phyloP scores from a whole-genome alignment of 1,284 basidiomycete species.

The Papiliotrema laurentii region DNA sequence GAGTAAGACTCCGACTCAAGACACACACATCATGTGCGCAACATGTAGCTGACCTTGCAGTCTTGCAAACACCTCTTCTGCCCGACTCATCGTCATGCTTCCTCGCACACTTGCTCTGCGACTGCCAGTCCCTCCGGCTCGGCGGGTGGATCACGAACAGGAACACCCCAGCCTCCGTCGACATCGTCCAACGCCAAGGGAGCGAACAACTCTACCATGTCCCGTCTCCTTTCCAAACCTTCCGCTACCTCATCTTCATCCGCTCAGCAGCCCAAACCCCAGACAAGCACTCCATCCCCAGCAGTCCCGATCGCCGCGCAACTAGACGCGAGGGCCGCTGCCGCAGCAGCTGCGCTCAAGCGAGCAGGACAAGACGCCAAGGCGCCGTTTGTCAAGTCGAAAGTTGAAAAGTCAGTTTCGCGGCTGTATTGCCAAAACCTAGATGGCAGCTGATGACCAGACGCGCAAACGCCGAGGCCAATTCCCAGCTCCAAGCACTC shows the following conservation, averaged over 20 bases:
- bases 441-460: slow-evolving; percentile 15
- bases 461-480: slow-evolving; percentile 38
- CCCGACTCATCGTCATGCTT: slow-evolving; percentile 34
- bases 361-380: slow-evolving; percentile 45
- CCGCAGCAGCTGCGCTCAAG: slow-evolving; percentile 40
- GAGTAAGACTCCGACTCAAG: slow-evolving; percentile 13
- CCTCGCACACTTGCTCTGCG: slow-evolving; percentile 31
- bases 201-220: slow-evolving; percentile 26
- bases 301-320: slow-evolving; percentile 2
- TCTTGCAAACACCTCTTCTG: slow-evolving; percentile 38
- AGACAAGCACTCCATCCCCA: slow-evolving; percentile 4
- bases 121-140: slow-evolving; percentile 13
- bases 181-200: too few species aligned
- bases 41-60: slow-evolving; percentile 9
- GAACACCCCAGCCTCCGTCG: slow-evolving; percentile 17
- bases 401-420: slow-evolving; percentile 41
- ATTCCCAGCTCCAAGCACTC: slow-evolving; percentile 40
- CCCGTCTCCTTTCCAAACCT: slow-evolving; percentile 23
- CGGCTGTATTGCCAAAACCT: not conserved
- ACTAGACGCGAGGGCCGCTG: slow-evolving; percentile 40
- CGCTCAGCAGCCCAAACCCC: not conserved
- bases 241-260: slow-evolving; percentile 2
- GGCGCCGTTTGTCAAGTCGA: slow-evolving; percentile 44
- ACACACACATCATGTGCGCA: not conserved
- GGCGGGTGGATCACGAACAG: slow-evolving; percentile 12